Evolutionary conservation across 2,329 filamentous ascomycete genomes (phyloP).

Genomic region (Fusarium sp.): DNA sequence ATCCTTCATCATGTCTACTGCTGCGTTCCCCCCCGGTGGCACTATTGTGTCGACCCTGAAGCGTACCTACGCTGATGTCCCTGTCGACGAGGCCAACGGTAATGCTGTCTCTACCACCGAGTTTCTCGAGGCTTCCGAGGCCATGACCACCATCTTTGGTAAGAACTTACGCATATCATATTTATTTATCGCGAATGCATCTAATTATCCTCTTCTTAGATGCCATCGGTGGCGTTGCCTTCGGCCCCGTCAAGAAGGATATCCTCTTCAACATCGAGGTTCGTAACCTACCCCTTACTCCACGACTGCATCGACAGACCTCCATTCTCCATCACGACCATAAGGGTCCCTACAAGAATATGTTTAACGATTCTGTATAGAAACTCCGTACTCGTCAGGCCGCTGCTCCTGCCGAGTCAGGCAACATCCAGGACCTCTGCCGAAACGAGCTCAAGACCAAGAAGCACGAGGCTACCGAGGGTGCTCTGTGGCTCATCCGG

Average conservation of each 20-base stretch:
- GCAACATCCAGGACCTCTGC: slow-evolving; percentile 83
- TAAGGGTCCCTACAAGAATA: not conserved
- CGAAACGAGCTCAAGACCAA: slow-evolving; percentile 87
- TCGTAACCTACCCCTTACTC: slow-evolving; percentile 34
- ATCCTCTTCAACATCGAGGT: slow-evolving; percentile 93
- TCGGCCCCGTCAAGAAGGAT: slow-evolving; percentile 89
- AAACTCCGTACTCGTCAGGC: slow-evolving; percentile 88
- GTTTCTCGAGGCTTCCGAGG: slow-evolving; percentile 91
- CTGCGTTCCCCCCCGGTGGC: slow-evolving; percentile 65
- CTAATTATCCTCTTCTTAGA: slow-evolving; percentile 53
- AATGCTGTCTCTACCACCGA: slow-evolving; percentile 82
- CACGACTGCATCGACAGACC: slow-evolving; percentile 1
- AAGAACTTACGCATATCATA: slow-evolving; percentile 9
- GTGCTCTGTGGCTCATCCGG: slow-evolving; percentile 89
- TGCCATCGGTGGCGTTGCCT: slow-evolving; percentile 74
- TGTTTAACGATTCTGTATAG: slow-evolving; percentile 54
- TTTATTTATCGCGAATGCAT: not conserved
- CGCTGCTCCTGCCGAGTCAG: slow-evolving; percentile 78
- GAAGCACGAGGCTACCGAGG: slow-evolving; percentile 88
- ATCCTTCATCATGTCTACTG: slow-evolving; percentile 59
- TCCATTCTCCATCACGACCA: not conserved
- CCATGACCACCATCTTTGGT: slow-evolving; percentile 88
- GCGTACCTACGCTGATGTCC: slow-evolving; percentile 83
- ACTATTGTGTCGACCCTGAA: slow-evolving; percentile 89
- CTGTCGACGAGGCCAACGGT: slow-evolving; percentile 74